Conservation (phyloP, 2,329 filamentous ascomycete genomes). For the Immersiporthe knoxdaviesiana region DNA sequence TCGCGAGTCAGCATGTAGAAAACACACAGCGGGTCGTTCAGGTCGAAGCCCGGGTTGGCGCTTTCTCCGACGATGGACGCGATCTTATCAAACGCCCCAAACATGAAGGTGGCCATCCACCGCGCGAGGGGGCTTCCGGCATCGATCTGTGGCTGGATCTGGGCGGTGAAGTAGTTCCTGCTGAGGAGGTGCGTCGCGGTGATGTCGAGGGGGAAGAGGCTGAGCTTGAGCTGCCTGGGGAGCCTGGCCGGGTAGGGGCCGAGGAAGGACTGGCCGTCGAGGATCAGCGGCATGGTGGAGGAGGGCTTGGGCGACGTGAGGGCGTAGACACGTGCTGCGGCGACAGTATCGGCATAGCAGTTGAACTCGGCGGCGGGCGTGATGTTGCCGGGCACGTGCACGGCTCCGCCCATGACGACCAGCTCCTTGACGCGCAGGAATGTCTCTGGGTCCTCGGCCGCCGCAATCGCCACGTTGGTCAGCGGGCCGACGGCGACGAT, state of each 20-base stretch:
- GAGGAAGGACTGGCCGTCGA: slow-evolving; percentile 54
- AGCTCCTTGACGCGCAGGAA: slow-evolving; percentile 90
- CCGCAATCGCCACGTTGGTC: slow-evolving; percentile 91
- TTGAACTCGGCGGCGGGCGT: slow-evolving; percentile 93
- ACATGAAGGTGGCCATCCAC: slow-evolving; percentile 74
- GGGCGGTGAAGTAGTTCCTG: slow-evolving; percentile 60
- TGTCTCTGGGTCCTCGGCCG: slow-evolving; percentile 83
- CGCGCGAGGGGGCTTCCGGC: slow-evolving; percentile 72
- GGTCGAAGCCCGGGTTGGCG: slow-evolving; percentile 61
- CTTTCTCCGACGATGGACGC: slow-evolving; percentile 62
- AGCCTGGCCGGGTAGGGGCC: slow-evolving; percentile 67
- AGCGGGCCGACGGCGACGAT: slow-evolving; percentile 88
- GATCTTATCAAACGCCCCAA: slow-evolving; percentile 71
- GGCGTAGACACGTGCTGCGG: slow-evolving; percentile 76
- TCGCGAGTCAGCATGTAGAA: slow-evolving; percentile 74
- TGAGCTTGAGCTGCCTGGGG: slow-evolving; percentile 66
- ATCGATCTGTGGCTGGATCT: slow-evolving; percentile 58
- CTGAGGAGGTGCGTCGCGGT: slow-evolving; percentile 72
- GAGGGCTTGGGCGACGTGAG: slow-evolving; percentile 73
- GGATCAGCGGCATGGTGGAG: slow-evolving; percentile 78
- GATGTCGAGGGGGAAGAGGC: slow-evolving; percentile 76
- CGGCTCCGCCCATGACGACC: slow-evolving; percentile 91
- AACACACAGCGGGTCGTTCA: slow-evolving; percentile 79
- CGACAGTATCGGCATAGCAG: slow-evolving; percentile 83
- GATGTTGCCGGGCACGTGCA: slow-evolving; percentile 80